Percentiles rank a stretch among this genome's conserved stretches.
Evolutionary conservation across 2,329 filamentous ascomycete genomes (phyloP).

Genomic region (Talaromyces sp.): DNA sequence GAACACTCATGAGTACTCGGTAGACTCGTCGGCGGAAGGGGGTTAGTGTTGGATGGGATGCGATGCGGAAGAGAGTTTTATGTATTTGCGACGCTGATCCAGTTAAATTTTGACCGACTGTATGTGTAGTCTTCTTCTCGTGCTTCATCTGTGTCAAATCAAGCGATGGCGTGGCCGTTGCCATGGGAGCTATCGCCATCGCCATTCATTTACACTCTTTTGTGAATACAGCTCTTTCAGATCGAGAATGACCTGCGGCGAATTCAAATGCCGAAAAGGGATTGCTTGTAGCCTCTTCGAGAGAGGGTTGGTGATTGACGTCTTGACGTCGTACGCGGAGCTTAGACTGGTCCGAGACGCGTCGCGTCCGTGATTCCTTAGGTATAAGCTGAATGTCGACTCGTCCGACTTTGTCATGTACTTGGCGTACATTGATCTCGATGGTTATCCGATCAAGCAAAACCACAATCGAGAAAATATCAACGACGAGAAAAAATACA

Average conservation of each 20-base stretch:
- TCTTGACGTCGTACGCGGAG: background rate
- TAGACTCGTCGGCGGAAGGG: slow-evolving; percentile 58
- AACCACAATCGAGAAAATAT: background rate
- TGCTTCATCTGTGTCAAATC: background rate
- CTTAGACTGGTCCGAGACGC: background rate
- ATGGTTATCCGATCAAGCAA: background rate
- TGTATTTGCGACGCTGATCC: background rate
- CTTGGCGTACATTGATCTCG: background rate
- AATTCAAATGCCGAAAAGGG: background rate
- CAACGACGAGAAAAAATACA: background rate
- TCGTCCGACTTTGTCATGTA: background rate
- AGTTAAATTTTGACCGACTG: background rate
- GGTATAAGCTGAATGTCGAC: background rate
- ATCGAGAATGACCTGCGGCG: background rate
- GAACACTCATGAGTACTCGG: slow-evolving; percentile 70
- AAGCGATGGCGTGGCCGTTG: background rate
- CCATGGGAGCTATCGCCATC: background rate
- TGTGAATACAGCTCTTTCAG: too few relatives aligned
- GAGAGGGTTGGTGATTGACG: background rate
- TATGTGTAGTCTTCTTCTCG: background rate
- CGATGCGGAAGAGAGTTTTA: slow-evolving; percentile 41
- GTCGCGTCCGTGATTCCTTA: background rate
- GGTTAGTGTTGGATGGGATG: slow-evolving; percentile 45
- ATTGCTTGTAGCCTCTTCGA: background rate
- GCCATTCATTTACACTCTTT: background rate